These are phyloP conservation scores for Tuber umbilicatum DNA, from an alignment of 495 filamentous ascomycete genomes.

Conservation along the genomic window DNA sequence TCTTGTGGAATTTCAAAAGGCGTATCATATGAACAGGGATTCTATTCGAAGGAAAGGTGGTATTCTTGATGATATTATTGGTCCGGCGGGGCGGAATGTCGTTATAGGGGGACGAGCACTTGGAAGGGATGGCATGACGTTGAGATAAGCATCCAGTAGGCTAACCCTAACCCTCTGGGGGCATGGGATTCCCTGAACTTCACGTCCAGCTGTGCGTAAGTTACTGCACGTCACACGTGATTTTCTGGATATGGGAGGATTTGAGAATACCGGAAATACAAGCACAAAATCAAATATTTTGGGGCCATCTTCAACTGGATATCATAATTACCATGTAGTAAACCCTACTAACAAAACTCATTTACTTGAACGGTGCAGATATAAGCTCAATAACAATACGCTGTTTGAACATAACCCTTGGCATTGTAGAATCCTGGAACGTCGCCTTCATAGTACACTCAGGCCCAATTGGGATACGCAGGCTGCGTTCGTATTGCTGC, in stretches of 20 bases:
- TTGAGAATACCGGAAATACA: background rate
- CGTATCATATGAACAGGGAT: background rate
- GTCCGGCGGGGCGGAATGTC: background rate
- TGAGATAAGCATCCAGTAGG: background rate
- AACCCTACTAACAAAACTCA: background rate
- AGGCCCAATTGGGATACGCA: slow-evolving; percentile 79
- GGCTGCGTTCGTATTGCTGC: slow-evolving; percentile 81
- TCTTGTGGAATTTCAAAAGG: background rate
- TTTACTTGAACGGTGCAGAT: slow-evolving; percentile 45
- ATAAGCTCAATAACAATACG: slow-evolving; percentile 78
- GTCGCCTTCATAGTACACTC: slow-evolving; percentile 94
- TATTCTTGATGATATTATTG: background rate
- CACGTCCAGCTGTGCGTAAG: background rate
- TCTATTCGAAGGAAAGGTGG: background rate
- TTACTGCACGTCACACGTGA: background rate
- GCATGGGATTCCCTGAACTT: background rate
- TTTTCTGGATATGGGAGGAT: background rate
- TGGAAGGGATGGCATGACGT: background rate
- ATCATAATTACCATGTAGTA: background rate
- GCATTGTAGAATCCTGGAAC: slow-evolving; percentile 84
- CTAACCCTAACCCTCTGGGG: background rate
- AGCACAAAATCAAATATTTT: background rate
- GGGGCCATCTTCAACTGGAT: background rate
- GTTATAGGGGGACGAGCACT: background rate
- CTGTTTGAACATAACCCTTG: slow-evolving; percentile 83